Conservation (phyloP, 2,329 filamentous ascomycete genomes). For the Pestalotiopsis sp. region DNA sequence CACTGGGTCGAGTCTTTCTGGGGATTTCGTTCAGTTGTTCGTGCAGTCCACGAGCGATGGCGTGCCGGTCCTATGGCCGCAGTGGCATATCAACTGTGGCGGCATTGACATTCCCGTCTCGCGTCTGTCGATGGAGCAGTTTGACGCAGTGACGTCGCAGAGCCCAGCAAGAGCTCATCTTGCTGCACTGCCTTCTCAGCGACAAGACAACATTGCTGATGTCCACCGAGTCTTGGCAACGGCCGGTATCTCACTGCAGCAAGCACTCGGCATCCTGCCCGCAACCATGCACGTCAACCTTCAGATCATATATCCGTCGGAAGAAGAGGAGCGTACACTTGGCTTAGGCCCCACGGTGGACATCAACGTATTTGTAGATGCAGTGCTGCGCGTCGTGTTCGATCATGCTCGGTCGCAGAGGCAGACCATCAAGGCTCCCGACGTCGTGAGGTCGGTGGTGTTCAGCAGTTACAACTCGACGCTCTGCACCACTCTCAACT, state of each 20-base stretch:
- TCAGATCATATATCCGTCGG: slow-evolving; percentile 84
- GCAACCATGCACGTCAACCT: slow-evolving; percentile 83
- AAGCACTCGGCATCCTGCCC: slow-evolving; percentile 75
- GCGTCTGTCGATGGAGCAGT: slow-evolving; percentile 74
- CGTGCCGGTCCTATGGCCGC: slow-evolving; percentile 82
- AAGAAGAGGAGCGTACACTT: slow-evolving; percentile 68
- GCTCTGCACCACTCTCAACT: slow-evolving; percentile 92
- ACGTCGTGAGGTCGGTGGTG: slow-evolving; percentile 81
- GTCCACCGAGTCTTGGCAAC: slow-evolving; percentile 72
- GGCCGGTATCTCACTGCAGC: slow-evolving; percentile 76
- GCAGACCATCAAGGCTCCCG: slow-evolving; percentile 62
- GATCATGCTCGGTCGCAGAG: slow-evolving; percentile 76
- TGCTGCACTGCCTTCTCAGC: slow-evolving; percentile 42
- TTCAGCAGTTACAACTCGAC: slow-evolving; percentile 92
- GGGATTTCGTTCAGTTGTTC: slow-evolving; percentile 90
- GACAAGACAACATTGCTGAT: slow-evolving; percentile 57
- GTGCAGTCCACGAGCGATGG: slow-evolving; percentile 90
- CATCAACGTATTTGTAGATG: slow-evolving; percentile 84
- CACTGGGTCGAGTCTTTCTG: slow-evolving; percentile 90
- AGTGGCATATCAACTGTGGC: slow-evolving; percentile 75
- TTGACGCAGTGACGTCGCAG: slow-evolving; percentile 52
- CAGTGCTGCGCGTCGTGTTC: slow-evolving; percentile 82
- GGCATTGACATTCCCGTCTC: slow-evolving; percentile 81
- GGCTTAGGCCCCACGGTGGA: slow-evolving; percentile 75
- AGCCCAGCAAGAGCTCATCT: slow-evolving; percentile 45